Percentiles rank a stretch among this genome's conserved stretches.
These are phyloP conservation scores for Penicillium simplicissimum DNA, from an alignment of 495 filamentous ascomycete species.

Conservation along the genomic window DNA sequence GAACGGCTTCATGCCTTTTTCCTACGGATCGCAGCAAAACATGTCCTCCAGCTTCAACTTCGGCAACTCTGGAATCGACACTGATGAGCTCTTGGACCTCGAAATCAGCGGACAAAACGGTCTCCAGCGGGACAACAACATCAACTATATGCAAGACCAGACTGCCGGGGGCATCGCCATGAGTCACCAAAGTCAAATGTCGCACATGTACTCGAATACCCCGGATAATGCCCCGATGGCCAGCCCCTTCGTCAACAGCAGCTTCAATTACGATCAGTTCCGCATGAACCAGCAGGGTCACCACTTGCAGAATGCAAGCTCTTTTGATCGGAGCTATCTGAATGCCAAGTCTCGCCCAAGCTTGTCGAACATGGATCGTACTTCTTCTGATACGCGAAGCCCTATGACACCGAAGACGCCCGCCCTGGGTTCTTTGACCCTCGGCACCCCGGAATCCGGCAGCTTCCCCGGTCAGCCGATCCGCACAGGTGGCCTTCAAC, in stretches of 20 bases:
- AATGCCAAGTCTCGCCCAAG: constrained; percentile 57
- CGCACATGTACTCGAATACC: constrained; percentile 77
- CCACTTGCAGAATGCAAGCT: constrained; percentile 51
- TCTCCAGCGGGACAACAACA: constrained; percentile 36
- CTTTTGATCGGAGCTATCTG: constrained; percentile 55
- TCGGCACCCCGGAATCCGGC: constrained; percentile 65
- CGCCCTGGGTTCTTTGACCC: constrained; percentile 55
- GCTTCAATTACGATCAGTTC: constrained; percentile 72
- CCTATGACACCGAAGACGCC: constrained; percentile 81
- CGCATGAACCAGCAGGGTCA: constrained; percentile 58
- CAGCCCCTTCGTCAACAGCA: constrained; percentile 75
- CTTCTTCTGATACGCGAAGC: constrained; percentile 67
- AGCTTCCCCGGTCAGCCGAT: constrained; percentile 77
- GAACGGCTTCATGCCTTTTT: constrained; percentile 51
- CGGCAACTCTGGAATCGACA: constrained; percentile 55
- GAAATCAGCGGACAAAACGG: constrained; percentile 52
- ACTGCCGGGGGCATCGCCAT: constrained; percentile 45
- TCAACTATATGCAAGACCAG: constrained; percentile 51
- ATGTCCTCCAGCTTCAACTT: constrained; percentile 54
- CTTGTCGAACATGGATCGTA: constrained; percentile 65
- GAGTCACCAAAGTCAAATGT: constrained; percentile 58
- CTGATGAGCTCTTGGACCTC: constrained; percentile 54
- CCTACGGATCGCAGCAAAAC: constrained; percentile 52
- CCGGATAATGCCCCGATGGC: constrained; percentile 86
- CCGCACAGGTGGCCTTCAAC: constrained; percentile 55